Evolutionary conservation across 75 land plant species (phyloP), one percentile per base, ranked within the genome.

Genomic region (Pseudotsuga menziesii): DNA sequence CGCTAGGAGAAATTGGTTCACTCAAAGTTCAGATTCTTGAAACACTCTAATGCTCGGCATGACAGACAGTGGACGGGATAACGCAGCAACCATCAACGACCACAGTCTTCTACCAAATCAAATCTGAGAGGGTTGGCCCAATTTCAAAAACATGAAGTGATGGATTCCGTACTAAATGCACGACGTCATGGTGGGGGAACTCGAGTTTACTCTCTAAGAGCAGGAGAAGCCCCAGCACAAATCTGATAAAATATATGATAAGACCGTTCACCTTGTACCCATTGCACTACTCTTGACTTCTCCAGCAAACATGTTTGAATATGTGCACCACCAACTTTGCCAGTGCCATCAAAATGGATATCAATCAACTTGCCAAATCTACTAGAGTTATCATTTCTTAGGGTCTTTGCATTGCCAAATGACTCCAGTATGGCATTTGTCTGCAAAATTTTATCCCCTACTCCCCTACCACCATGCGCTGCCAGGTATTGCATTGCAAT

Each of bases 191-290:
- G n/a, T n/a, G n/a, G n/a, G n/a, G n/a, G n/a, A n/a, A n/a, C n/a
- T n/a, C n/a, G n/a, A n/a, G n/a, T n/a, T n/a, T n/a, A n/a, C 77
- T 95, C 98, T 89, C 85, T 82, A 5, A 94, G 77, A 32, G 71
- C 77, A 61, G 77, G n/a, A n/a, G n/a, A 48, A 74, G 76, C 95
- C 99, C 62, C 99, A 97, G 94, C 95, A 89, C 99, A 97, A 13
- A 97, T 92, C 79, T 94, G 99, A 80, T 97, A 97, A 86, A 97
- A 97, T 56, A 97, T 87, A 82, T 97, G 99, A 85, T 94, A 97
- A n/a, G 99, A 92, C 36, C 99, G 72, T 79, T 94, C 98, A 52
- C 96, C 98, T 25, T 79, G 77, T 54, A 93, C 78, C 70, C 91
- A 91, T 75, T 97, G 98, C 20, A 97, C 98, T 12, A 97, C 95